A percentile compares a stretch with the other conserved stretches of the same genome.
phyloP scores from a whole-genome alignment of 352 stramenopile genomes.

The Pythium graminicola region DNA sequence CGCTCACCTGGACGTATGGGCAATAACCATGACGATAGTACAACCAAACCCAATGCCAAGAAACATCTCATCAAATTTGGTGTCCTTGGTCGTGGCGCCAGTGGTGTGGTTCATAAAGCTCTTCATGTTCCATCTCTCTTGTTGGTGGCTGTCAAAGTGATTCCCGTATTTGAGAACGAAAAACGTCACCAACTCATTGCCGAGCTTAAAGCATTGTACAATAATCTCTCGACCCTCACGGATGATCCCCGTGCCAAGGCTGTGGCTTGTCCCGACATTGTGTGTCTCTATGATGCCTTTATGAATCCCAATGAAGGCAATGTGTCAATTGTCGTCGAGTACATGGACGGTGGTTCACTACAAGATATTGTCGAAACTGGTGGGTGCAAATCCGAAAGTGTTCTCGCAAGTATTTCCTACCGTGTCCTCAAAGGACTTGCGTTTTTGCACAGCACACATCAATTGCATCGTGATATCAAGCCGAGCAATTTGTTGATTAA shows the following conservation, averaged over 20 bases:
- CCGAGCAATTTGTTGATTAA: constrained; percentile 93
- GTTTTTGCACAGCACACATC: constrained; percentile 87
- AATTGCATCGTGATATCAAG: constrained; percentile 94
- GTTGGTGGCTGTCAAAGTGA: constrained; percentile 88
- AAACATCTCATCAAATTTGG: constrained; percentile 81
- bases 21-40: constrained; percentile 23
- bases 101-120: constrained; percentile 85
- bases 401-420: constrained; percentile 87
- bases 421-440: constrained; percentile 82
- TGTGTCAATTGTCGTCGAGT: constrained; percentile 94
- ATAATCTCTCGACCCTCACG: constrained; percentile 72
- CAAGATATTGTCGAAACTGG: constrained; percentile 90
- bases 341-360: constrained; percentile 93
- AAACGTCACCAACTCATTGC: constrained; percentile 85
- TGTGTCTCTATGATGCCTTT: constrained; percentile 93
- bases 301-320: constrained; percentile 88
- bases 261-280: constrained; percentile 73
- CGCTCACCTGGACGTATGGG: constrained; percentile 39
- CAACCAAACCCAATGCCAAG: constrained; percentile 49
- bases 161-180: constrained; percentile 86
- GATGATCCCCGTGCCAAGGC: constrained; percentile 43
- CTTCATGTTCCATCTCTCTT: constrained; percentile 85
- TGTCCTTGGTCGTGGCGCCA: constrained; percentile 73
- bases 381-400: constrained; percentile 77
- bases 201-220: constrained; percentile 81